Conservation (phyloP, 2,329 filamentous ascomycete genomes). For the Xylaria sp. region DNA sequence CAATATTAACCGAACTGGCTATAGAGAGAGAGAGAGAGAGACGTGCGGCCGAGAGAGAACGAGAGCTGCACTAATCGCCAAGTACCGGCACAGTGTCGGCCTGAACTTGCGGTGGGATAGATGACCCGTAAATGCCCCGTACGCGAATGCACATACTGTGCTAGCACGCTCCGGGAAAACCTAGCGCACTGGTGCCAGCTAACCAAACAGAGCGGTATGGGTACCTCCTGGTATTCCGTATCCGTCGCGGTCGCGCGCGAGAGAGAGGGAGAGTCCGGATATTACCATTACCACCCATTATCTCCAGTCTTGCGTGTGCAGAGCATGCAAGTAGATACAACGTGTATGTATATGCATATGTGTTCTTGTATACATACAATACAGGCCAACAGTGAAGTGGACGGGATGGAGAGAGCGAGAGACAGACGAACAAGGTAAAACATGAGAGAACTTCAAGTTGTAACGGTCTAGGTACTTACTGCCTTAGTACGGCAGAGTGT, state of each 20-base stretch:
- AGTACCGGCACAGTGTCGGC: background rate
- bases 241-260: too few species aligned
- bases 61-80: background rate
- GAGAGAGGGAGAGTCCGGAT: background rate
- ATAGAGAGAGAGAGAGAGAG: background rate
- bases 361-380: too few species aligned
- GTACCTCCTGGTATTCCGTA: too few species aligned
- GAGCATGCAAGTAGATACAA: background rate
- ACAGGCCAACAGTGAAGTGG: too few species aligned
- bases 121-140: background rate
- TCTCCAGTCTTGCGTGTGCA: background rate
- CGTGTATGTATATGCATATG: background rate
- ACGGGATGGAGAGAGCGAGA: background rate
- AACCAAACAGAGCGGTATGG: too few species aligned
- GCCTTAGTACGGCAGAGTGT: background rate
- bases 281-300: background rate
- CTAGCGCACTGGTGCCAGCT: background rate
- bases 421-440: background rate
- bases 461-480: background rate
- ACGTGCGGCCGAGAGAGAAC: too few species aligned
- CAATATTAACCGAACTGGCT: background rate
- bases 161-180: background rate
- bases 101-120: background rate
- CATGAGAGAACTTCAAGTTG: too few species aligned
- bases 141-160: background rate